Evolutionary conservation across 331 rosid genomes (phyloP).

Genomic region (Cucumis variabilis): DNA sequence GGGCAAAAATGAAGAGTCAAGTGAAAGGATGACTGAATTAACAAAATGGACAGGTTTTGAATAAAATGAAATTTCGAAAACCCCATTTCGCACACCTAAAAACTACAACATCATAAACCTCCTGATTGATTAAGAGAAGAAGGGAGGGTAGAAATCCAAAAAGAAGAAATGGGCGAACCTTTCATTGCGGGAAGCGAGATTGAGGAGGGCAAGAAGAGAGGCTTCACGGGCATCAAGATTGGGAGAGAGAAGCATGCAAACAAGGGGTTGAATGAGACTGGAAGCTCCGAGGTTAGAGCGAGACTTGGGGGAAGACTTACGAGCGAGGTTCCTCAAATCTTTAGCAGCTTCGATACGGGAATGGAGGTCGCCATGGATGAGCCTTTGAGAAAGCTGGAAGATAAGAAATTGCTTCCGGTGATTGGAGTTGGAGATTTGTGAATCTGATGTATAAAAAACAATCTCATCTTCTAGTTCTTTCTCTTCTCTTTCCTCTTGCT

Average conservation of each 20-base stretch:
- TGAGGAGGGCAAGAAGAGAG: conserved; percentile 91
- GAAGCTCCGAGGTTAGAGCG: conserved; percentile 68
- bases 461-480: not conserved
- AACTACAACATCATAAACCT: too few relatives aligned
- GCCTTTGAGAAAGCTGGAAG: conserved; percentile 67
- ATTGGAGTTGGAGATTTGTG: conserved; percentile 1
- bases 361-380: conserved; percentile 65
- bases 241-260: conserved; percentile 79
- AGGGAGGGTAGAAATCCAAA: too few relatives aligned
- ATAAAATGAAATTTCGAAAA: not conserved
- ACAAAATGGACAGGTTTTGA: not conserved
- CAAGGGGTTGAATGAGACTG: conserved; percentile 81
- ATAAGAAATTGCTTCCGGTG: conserved; percentile 51
- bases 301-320: conserved; percentile 67
- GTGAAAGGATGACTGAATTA: not conserved
- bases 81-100: not conserved
- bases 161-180: conserved; percentile 42
- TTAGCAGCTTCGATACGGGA: conserved; percentile 86
- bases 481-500: not conserved
- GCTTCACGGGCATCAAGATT: conserved; percentile 69
- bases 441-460: not conserved
- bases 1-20: not conserved
- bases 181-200: conserved; percentile 88
- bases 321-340: conserved; percentile 73
- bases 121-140: too few relatives aligned